These are phyloP conservation scores for Circinella umbellata DNA, from an alignment of 371 early-diverging fungal species.

Conservation along the genomic window DNA sequence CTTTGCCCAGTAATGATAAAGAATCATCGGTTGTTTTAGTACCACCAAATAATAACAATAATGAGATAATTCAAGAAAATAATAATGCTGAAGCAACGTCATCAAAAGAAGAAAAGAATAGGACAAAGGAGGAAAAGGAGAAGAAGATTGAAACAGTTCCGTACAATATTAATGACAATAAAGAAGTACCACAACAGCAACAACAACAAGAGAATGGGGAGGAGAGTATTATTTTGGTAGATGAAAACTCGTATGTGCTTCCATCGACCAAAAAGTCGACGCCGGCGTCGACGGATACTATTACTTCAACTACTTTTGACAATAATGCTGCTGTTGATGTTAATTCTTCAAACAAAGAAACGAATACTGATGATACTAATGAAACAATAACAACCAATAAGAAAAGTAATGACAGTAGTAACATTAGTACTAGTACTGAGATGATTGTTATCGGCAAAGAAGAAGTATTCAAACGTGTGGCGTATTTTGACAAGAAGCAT, in stretches of 20 bases:
- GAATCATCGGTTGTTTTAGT: neutral
- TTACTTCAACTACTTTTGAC: neutral
- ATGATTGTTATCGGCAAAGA: neutral
- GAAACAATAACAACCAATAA: neutral
- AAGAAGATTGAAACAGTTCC: no score
- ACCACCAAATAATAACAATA: neutral
- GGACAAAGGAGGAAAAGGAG: neutral
- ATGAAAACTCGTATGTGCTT: slow-evolving; percentile 14
- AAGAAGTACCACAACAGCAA: neutral
- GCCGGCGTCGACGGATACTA: neutral
- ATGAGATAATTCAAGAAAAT: neutral
- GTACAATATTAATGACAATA: neutral
- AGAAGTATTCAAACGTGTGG: slow-evolving; percentile 22
- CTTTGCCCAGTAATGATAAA: neutral
- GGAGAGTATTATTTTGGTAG: slow-evolving; percentile 17
- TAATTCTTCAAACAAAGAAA: neutral
- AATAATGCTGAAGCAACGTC: neutral
- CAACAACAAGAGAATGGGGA: neutral
- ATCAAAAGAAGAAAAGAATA: neutral
- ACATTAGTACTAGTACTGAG: slow-evolving; percentile 2
- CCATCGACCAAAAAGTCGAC: slow-evolving; percentile 13
- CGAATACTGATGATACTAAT: neutral
- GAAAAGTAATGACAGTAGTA: no score
- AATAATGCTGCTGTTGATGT: no score
- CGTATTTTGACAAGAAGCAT: slow-evolving; percentile 35